Evolutionary conservation across 768 basidiomycete species (phyloP).

Genomic region (Russula lepida): DNA sequence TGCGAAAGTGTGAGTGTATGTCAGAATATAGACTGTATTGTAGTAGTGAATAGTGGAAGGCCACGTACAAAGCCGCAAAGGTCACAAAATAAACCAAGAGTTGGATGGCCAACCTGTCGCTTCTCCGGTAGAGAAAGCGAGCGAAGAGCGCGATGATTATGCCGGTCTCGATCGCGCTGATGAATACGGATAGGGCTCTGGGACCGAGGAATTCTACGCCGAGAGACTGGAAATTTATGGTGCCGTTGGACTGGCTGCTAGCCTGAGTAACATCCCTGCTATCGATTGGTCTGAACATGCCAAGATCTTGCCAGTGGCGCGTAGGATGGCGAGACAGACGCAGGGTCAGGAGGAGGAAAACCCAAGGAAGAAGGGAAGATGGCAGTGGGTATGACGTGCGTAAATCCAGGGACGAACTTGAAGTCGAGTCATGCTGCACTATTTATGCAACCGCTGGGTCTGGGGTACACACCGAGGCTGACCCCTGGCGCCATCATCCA

Average conservation of each 20-base stretch:
- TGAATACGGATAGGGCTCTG: constrained; percentile 15
- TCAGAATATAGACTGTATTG: background rate
- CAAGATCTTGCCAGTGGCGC: background rate
- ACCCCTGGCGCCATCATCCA: background rate
- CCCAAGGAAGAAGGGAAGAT: no score
- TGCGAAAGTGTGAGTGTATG: background rate
- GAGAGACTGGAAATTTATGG: background rate
- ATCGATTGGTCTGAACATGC: background rate
- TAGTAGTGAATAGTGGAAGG: background rate
- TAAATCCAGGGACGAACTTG: background rate
- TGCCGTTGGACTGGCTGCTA: no score
- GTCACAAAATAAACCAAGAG: constrained; percentile 23
- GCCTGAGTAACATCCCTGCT: background rate
- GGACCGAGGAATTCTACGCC: constrained; percentile 23
- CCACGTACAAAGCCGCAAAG: constrained; percentile 22
- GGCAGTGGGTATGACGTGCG: no score
- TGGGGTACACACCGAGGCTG: background rate
- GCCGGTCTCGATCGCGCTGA: constrained; percentile 24
- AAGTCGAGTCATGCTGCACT: background rate
- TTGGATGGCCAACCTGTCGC: constrained; percentile 19
- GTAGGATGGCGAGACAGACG: background rate
- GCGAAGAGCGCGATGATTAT: constrained; percentile 23
- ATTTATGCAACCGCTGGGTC: background rate
- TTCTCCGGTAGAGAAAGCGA: constrained; percentile 23
- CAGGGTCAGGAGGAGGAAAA: background rate